Base-by-base conservation (phyloP, 2,329 filamentous ascomycete species). In the Colletotrichum tofieldiae region DNA sequence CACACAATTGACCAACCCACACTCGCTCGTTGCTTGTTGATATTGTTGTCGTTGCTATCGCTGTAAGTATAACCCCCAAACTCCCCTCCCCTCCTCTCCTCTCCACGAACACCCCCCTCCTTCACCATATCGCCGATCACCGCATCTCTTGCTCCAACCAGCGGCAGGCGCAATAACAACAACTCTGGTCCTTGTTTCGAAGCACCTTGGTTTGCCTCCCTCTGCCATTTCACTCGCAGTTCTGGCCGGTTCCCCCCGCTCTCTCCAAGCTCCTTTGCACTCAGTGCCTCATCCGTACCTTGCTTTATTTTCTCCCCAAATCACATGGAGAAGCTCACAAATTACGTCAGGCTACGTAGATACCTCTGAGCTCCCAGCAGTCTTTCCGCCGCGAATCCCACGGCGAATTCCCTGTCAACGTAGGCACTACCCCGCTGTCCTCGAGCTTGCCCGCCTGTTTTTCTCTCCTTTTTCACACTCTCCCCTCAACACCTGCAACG, bases 331-430 rank as follows among this genome's bases (percentile, higher is more conserved):
- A 68, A 72, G 68, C 72, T 73, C 59, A 72, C 64, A 51, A 67
- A 72, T 73, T 73, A 73, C 72, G 72, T 73, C 72, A 73, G 72
- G 64, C 63, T 71, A 67, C 68, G 52, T 37, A 67, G 59, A 71
- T 67, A 54, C 39, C 35, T 59, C 37, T 66, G 51, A 73, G 60
- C 67, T 71, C 26, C 39, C 62, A 58, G 54, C 59, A 58, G 58
- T 55, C 69, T 71, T 51, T 55, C 59, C 49, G 52, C 43, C 63
- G 56, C 59, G 20, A 39, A 67, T 73, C 63, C 52, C 49, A 54
- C 67, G 45, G 54, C 55, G 32, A 65, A n/a, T 60, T 69, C 65
- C 69, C 52, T 63, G 69, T 54, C 58, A 55, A 49, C 39, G 65
- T 69, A 72, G 5, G 65, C 58, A 63, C 52, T 72, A 69, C 65